Conservation (phyloP, 2,329 filamentous ascomycete species). For the Xylariaceae sp. region DNA sequence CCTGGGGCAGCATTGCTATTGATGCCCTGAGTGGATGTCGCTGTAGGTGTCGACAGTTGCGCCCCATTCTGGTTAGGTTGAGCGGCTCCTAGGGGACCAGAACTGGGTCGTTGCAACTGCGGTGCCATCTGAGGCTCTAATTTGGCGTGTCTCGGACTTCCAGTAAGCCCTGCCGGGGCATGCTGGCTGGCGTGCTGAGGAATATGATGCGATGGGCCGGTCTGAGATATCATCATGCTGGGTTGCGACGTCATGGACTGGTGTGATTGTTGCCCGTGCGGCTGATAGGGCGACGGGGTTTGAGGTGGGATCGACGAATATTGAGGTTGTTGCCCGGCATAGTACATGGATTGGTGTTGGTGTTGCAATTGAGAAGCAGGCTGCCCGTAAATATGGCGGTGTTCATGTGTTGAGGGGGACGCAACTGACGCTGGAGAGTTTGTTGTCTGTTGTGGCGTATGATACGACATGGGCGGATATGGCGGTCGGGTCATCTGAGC, state of each 20-base stretch:
- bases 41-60: constrained; percentile 41
- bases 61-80: constrained; percentile 41
- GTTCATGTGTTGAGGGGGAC: constrained; percentile 82
- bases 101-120: constrained; percentile 55
- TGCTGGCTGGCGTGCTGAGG: constrained; percentile 54
- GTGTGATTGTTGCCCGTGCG: constrained; percentile 50
- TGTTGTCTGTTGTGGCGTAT: constrained; percentile 72
- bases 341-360: constrained; percentile 76
- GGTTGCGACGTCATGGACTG: constrained; percentile 59
- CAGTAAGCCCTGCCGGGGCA: constrained; percentile 50
- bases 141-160: constrained; percentile 56
- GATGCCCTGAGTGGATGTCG: constrained; percentile 47
- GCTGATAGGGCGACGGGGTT: constrained; percentile 55
- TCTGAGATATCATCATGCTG: constrained; percentile 62
- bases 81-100: constrained; percentile 44
- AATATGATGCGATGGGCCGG: constrained; percentile 52
- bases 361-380: constrained; percentile 72
- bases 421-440: constrained; percentile 92
- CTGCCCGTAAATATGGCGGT: constrained; percentile 79
- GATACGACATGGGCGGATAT: constrained; percentile 85
- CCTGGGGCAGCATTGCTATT: constrained; percentile 91
- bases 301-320: constrained; percentile 64
- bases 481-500: constrained; percentile 61
- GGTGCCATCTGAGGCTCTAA: constrained; percentile 57
- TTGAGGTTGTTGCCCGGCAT: constrained; percentile 51